Evolutionary conservation across 192 early-diverging fungal species (phyloP).

Genomic region (Dispira parvispora): DNA sequence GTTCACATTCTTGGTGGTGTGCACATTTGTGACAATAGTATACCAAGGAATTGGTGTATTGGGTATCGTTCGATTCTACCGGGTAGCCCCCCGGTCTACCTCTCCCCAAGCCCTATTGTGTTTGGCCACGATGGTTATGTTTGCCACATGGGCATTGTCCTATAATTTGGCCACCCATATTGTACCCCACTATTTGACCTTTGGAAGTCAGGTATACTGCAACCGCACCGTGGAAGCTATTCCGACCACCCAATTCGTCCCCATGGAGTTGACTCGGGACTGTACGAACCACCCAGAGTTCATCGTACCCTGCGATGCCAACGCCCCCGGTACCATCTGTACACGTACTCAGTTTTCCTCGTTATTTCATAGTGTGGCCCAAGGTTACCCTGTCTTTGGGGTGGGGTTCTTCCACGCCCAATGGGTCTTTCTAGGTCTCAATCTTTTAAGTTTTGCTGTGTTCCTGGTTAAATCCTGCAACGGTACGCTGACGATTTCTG

Average conservation of each 20-base stretch:
- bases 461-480: constrained; percentile 17
- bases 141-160: constrained; percentile 34
- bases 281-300: constrained; percentile 28
- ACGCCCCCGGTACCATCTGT: constrained; percentile 34
- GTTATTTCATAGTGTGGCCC: constrained; percentile 24
- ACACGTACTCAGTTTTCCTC: constrained; percentile 37
- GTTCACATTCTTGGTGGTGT: constrained; percentile 33
- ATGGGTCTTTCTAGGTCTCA: constrained; percentile 31
- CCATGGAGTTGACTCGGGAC: constrained; percentile 13
- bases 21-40: constrained; percentile 33
- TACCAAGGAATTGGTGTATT: constrained; percentile 37
- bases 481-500: constrained; percentile 1
- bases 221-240: constrained; percentile 12
- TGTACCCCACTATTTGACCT: constrained; percentile 41
- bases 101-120: constrained; percentile 42
- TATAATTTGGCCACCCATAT: constrained; percentile 36
- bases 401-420: constrained; percentile 33
- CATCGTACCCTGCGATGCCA: constrained; percentile 37
- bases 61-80: constrained; percentile 30
- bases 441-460: constrained; percentile 21
- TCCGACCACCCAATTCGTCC: neutral
- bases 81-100: constrained; percentile 27
- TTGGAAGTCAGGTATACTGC: constrained; percentile 42
- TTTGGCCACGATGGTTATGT: constrained; percentile 26
- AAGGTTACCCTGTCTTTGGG: constrained; percentile 35